These are phyloP conservation scores for Phytophthora citricola DNA, from an alignment of 352 stramenopile genomes.

Conservation along the genomic window DNA sequence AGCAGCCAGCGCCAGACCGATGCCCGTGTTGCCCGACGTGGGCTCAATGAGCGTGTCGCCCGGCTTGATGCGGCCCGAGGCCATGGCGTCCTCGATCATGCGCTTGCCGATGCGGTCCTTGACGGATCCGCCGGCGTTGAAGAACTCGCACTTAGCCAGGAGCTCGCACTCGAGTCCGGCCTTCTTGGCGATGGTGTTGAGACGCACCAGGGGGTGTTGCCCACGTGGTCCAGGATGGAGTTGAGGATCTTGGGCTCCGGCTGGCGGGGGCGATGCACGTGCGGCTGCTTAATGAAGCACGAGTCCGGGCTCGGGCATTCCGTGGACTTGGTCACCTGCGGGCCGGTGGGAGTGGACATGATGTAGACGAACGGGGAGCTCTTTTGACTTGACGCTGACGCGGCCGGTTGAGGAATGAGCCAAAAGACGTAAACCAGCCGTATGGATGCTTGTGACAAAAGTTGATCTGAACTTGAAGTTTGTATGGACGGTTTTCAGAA, in stretches of 20 bases:
- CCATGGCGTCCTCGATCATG: conserved; percentile 95
- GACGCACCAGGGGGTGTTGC: conserved; percentile 94
- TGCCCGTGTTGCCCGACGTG: conserved; percentile 98
- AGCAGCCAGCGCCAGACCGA: conserved; percentile 96
- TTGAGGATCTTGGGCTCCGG: conserved; percentile 90
- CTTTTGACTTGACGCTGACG: conserved; percentile 18
- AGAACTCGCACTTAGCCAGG: conserved; percentile 97
- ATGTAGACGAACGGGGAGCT: conserved; percentile 1
- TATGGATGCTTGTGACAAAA: conserved; percentile 1
- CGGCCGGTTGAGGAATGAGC: conserved; percentile 23
- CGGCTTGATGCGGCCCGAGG: conserved; percentile 89
- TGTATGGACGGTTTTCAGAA: neutral
- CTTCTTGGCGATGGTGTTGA: conserved; percentile 94
- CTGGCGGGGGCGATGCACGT: conserved; percentile 69
- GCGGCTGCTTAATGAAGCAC: conserved; percentile 73
- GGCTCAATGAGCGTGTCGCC: conserved; percentile 97
- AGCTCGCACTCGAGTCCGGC: conserved; percentile 95
- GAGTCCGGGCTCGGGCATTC: conserved; percentile 57
- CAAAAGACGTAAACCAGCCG: neutral
- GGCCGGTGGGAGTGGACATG: conserved; percentile 19
- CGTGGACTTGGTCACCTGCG: conserved; percentile 37
- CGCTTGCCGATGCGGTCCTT: conserved; percentile 93
- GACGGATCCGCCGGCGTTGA: conserved; percentile 94
- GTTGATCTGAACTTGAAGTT: conserved; percentile 1
- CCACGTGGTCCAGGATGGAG: conserved; percentile 94